These are phyloP conservation scores for grape (Vitis vinifera) DNA, from an alignment of 164 flowering plant genomes.

Conservation along the genomic window DNA sequence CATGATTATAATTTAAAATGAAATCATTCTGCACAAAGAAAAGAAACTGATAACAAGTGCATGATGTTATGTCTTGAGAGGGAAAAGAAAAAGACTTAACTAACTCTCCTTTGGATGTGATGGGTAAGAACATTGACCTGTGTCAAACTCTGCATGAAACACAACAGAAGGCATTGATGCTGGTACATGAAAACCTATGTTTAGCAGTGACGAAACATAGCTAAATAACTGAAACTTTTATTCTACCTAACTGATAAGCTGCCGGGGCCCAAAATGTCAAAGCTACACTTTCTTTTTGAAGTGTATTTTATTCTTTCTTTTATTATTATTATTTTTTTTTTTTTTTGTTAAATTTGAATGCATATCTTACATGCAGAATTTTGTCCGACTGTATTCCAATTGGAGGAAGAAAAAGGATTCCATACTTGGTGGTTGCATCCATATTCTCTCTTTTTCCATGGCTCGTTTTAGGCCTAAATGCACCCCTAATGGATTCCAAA, in stretches of 20 bases:
- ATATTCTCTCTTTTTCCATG: constrained; percentile 80
- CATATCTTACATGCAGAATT: constrained; percentile 52
- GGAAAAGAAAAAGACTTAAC: too few relatives aligned
- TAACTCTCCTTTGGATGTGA: neutral
- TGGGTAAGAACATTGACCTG: neutral
- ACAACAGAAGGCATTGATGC: neutral
- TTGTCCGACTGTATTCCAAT: constrained; percentile 91
- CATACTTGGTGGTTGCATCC: constrained; percentile 73
- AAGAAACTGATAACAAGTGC: neutral
- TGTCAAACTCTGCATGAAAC: neutral
- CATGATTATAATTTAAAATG: neutral
- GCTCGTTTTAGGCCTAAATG: constrained; percentile 61
- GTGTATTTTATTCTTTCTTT: too few relatives aligned
- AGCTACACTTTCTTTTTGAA: too few relatives aligned
- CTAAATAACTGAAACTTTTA: neutral
- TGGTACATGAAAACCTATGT: neutral
- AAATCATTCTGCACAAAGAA: neutral
- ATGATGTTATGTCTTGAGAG: too few relatives aligned
- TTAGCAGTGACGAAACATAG: neutral
- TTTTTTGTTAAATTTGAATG: constrained; percentile 1
- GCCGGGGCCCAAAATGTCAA: neutral
- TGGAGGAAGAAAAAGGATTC: constrained; percentile 74
- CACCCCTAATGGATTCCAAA: constrained; percentile 52
- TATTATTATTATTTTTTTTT: neutral
- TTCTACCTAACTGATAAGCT: neutral